phyloP scores from a whole-genome alignment of 2,329 filamentous ascomycete genomes.

The Fusarium fujikuroi region DNA sequence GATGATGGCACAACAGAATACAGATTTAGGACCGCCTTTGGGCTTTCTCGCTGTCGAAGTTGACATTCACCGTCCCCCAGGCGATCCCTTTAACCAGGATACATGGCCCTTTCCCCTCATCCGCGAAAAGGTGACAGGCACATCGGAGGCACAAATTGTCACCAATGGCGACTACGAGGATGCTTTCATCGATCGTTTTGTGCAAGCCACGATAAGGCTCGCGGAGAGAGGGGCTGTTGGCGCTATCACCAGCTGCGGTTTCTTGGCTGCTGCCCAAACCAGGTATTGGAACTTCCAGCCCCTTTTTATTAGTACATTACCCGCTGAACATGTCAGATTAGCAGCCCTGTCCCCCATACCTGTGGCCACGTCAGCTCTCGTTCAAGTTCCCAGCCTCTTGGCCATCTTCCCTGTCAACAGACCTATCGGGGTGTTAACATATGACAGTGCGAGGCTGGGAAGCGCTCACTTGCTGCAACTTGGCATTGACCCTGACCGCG shows the following conservation, averaged over 20 bases:
- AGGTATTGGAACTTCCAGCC: slow-evolving; percentile 33
- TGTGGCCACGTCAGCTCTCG: slow-evolving; percentile 50
- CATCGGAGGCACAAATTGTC: slow-evolving; percentile 46
- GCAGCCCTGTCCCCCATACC: slow-evolving; percentile 49
- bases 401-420: slow-evolving; percentile 40
- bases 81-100: slow-evolving; percentile 49
- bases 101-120: slow-evolving; percentile 54
- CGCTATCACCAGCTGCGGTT: slow-evolving; percentile 54
- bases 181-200: slow-evolving; percentile 50
- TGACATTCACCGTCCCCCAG: slow-evolving; percentile 48
- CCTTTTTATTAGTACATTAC: not conserved
- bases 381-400: slow-evolving; percentile 49
- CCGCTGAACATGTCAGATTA: slow-evolving; percentile 36
- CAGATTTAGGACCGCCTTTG: slow-evolving; percentile 38
- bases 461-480: slow-evolving; percentile 35
- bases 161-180: slow-evolving; percentile 45
- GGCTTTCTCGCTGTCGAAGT: slow-evolving; percentile 52
- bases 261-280: slow-evolving; percentile 51
- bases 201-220: slow-evolving; percentile 48
- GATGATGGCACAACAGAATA: not conserved
- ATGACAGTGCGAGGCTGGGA: slow-evolving; percentile 42
- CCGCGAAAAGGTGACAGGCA: slow-evolving; percentile 47
- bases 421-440: slow-evolving; percentile 48
- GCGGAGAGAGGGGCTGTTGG: slow-evolving; percentile 49
- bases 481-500: slow-evolving; percentile 32